A percentile compares a stretch with the other conserved stretches of the same genome.
phyloP scores from a whole-genome alignment of 1,284 basidiomycete species.

The Inonotus hispidus region DNA sequence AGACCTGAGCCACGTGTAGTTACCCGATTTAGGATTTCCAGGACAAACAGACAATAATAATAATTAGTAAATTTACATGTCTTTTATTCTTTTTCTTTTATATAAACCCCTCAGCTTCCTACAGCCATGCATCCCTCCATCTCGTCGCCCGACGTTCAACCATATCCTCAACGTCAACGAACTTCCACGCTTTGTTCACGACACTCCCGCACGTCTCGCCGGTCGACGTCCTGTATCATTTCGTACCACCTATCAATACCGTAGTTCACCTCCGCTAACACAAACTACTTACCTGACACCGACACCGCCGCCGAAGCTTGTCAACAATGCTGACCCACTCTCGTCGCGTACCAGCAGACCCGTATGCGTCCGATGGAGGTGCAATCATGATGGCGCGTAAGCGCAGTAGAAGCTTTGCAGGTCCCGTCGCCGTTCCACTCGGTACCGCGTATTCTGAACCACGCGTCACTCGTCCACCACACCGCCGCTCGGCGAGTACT shows the following conservation, averaged over 20 bases:
- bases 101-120: background rate
- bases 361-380: background rate
- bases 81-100: background rate
- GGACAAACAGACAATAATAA: background rate
- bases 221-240: background rate
- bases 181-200: background rate
- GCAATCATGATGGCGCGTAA: constrained; percentile 2
- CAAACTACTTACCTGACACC: background rate
- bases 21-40: too few species aligned
- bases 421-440: constrained; percentile 12
- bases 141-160: background rate
- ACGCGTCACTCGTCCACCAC: background rate
- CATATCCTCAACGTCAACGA: background rate
- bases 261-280: background rate
- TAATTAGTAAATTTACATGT: background rate
- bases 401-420: constrained; percentile 7
- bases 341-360: constrained; percentile 1
- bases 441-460: constrained; percentile 15
- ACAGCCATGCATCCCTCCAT: background rate
- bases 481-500: constrained; percentile 7
- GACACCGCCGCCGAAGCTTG: background rate
- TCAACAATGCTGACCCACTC: constrained; percentile 5
- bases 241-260: background rate
- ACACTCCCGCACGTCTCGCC: background rate
- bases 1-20: background rate